Evolutionary conservation across 1,139 yeast genomes (phyloP), one percentile per base, ranked within the genome.

Genomic region (Nematodospora anomalae): DNA sequence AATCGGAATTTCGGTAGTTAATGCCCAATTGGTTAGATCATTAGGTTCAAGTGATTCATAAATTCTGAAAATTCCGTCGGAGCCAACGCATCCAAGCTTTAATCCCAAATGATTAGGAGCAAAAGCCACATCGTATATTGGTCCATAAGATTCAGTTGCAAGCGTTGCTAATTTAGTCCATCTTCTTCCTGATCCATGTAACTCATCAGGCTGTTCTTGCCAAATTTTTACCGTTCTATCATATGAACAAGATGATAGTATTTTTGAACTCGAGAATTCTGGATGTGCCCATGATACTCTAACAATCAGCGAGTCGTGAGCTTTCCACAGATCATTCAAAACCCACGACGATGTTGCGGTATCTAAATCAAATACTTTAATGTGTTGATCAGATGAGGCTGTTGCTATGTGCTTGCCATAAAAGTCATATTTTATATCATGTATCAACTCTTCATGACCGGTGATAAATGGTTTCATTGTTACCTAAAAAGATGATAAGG

Each of bases 241-340:
- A 55, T 84, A 87, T 1, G 96, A 87, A 32, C 92, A 89, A 16
- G 94, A 80, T 0, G 96, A 96, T 21, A 92, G 62, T 5, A 92
- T 69, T 47, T 67, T 69, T 34, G 68, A 60, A 52, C 87, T 86
- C 4, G 96, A 94, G 58, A 80, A 89, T 57, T 89, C 95, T 1
- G 98, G 98, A 38, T 87, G 84, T 1, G 97, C 97, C 95, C 97
- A 92, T 36, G 81, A 79, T 4, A 92, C 70, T 48, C 83, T 79
- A 30, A 87, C 84, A 21, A 92, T 76, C 46, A 90, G 80, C 6
- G 95, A 83, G 51, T 92, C 96, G 56, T 92, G 98, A 1, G 97
- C 97, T 50, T 85, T 85, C 95, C 96, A 90, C 45, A 85, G 81
- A 59, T 89, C 96, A 49, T 82, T 80, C 38, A 84, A 62, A 11